A percentile compares a stretch with the other conserved stretches of the same genome.
Evolutionary conservation across 805 yeast species (phyloP).

Genomic region (Lachancea dasiensis): DNA sequence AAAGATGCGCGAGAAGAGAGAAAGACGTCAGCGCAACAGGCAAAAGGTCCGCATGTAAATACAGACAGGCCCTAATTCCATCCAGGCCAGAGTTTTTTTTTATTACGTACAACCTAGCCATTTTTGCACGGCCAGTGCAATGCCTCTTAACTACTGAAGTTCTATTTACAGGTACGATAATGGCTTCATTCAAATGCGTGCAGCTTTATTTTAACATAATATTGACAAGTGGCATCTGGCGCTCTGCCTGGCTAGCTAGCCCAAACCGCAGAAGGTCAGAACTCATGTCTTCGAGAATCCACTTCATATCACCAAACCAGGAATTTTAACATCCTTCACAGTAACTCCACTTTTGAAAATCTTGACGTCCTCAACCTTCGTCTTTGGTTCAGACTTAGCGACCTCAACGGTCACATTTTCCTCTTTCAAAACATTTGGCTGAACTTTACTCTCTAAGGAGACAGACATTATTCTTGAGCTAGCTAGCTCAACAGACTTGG

Average conservation of each 20-base stretch:
- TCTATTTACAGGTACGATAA: constrained; percentile 1
- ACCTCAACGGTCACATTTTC: constrained; percentile 1
- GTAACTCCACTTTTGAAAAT: constrained; percentile 20
- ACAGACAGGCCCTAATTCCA: too few relatives aligned
- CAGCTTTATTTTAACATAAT: too few relatives aligned
- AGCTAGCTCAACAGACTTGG: background rate
- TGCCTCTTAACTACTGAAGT: background rate
- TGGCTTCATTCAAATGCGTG: background rate
- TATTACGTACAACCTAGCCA: too few relatives aligned
- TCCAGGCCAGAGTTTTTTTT: too few relatives aligned
- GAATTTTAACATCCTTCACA: constrained; percentile 24
- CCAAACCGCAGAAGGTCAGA: too few relatives aligned
- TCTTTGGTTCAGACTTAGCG: background rate
- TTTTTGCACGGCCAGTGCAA: too few relatives aligned
- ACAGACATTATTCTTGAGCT: constrained; percentile 2
- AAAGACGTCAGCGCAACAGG: constrained; percentile 63
- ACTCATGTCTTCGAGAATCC: too few relatives aligned
- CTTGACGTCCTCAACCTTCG: constrained; percentile 1
- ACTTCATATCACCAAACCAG: constrained; percentile 21
- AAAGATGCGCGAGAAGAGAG: constrained; percentile 76
- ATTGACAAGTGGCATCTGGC: too few relatives aligned
- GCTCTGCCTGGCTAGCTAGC: too few relatives aligned
- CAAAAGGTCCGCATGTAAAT: constrained; percentile 41
- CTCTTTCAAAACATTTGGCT: background rate
- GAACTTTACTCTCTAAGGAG: background rate